A percentile compares a stretch with the other conserved stretches of the same genome.
phyloP scores from a whole-genome alignment of 805 yeast species.

The Metschnikowia similis region DNA sequence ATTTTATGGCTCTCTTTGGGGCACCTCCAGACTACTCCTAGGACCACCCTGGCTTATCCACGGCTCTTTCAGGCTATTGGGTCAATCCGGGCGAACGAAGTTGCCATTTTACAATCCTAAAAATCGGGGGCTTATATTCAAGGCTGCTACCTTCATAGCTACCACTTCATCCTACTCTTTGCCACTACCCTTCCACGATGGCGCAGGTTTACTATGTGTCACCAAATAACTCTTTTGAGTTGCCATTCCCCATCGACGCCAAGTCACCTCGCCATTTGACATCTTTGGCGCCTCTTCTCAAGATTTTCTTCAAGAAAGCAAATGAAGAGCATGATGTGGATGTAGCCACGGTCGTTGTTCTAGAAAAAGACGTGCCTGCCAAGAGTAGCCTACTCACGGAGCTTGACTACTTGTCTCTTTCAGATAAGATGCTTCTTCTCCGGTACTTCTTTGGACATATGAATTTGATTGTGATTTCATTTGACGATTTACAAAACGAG shows the following conservation, averaged over 20 bases:
- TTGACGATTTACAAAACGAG: constrained; percentile 7
- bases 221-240: constrained; percentile 8
- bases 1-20: too few species aligned
- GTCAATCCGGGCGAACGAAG: too few species aligned
- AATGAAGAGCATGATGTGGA: constrained; percentile 32
- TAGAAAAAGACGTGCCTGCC: constrained; percentile 12
- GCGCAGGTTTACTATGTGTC: constrained; percentile 19
- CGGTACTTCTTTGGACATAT: constrained; percentile 36
- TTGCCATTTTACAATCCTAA: too few species aligned
- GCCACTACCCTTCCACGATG: constrained; percentile 8
- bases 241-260: constrained; percentile 11
- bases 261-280: constrained; percentile 18
- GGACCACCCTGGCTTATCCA: too few species aligned
- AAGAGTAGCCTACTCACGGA: constrained; percentile 1
- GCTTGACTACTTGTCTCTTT: constrained; percentile 24
- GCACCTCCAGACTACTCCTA: too few species aligned
- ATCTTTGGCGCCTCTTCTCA: constrained; percentile 14
- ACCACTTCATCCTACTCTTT: too few species aligned
- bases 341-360: constrained; percentile 29
- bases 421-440: constrained; percentile 29
- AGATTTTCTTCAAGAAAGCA: constrained; percentile 26
- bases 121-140: too few species aligned
- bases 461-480: constrained; percentile 27
- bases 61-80: too few species aligned
- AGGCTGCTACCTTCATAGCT: too few species aligned